phyloP scores from a whole-genome alignment of 768 basidiomycete species.

The Lyophyllum shimeji region DNA sequence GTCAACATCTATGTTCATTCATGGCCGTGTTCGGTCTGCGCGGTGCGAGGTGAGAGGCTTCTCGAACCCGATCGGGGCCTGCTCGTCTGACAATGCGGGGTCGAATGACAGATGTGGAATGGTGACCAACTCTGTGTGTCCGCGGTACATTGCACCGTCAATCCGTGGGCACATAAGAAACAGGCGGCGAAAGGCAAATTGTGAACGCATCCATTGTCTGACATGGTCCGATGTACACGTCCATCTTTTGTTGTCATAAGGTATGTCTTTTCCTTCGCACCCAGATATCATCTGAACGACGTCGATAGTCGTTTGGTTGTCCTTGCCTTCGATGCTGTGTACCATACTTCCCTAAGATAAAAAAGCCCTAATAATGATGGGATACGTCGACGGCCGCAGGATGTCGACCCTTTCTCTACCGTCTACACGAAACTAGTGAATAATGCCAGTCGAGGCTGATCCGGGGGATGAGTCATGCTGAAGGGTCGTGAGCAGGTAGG shows the following conservation, averaged over 20 bases:
- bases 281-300: background rate
- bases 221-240: background rate
- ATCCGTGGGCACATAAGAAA: constrained; percentile 18
- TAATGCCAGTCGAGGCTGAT: background rate
- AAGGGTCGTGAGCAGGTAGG: constrained; percentile 16
- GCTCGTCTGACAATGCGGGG: background rate
- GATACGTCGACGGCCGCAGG: no score
- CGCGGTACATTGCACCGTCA: constrained; percentile 42
- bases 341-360: background rate
- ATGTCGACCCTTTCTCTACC: no score
- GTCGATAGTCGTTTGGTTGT: background rate
- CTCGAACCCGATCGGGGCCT: background rate
- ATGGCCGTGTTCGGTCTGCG: constrained; percentile 39
- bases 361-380: background rate
- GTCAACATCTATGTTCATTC: constrained; percentile 40
- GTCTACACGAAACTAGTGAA: background rate
- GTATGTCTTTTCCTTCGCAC: no score
- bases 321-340: background rate
- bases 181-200: constrained; percentile 10
- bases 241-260: background rate
- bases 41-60: constrained; percentile 39
- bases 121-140: constrained; percentile 42
- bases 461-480: background rate
- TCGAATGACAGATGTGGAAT: constrained; percentile 36
- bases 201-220: no score